Conservation (phyloP, 2,329 filamentous ascomycete genomes). For the Nemania bipapillata region DNA sequence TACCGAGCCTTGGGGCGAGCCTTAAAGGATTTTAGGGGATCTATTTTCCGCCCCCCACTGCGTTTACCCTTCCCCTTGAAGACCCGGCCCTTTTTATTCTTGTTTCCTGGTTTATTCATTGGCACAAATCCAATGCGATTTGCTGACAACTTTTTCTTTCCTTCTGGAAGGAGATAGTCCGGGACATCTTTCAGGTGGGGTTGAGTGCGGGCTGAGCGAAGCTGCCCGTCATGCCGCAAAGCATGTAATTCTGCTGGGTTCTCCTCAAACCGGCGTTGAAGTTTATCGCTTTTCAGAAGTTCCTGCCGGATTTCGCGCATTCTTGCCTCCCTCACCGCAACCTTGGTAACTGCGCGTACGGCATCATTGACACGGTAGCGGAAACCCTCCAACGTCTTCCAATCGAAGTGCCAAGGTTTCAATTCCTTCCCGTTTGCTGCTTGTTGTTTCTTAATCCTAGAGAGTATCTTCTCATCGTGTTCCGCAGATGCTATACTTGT, state of each 20-base stretch:
- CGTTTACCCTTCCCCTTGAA: conserved; percentile 62
- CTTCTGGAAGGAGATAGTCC: conserved; percentile 89
- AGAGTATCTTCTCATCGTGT: conserved; percentile 85
- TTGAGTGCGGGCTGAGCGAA: conserved; percentile 84
- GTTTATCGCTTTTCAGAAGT: conserved; percentile 83
- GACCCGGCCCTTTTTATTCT: conserved; percentile 59
- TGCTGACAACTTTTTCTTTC: conserved; percentile 72
- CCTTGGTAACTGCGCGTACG: conserved; percentile 85
- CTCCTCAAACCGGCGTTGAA: conserved; percentile 96
- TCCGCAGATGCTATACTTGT: conserved; percentile 80
- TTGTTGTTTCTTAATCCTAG: conserved; percentile 82
- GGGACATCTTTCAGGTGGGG: conserved; percentile 89
- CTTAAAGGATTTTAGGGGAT: conserved; percentile 92
- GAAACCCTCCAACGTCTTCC: conserved; percentile 92
- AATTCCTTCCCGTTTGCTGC: conserved; percentile 80
- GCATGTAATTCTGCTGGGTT: conserved; percentile 90
- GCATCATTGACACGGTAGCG: conserved; percentile 95
- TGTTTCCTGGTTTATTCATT: conserved; percentile 64
- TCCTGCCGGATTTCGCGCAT: conserved; percentile 41
- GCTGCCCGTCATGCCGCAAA: conserved; percentile 87
- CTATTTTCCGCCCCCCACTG: conserved; percentile 71
- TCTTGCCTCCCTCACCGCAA: conserved; percentile 68
- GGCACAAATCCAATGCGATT: conserved; percentile 81
- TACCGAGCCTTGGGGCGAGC: conserved; percentile 61
- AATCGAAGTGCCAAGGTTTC: conserved; percentile 93